These are phyloP conservation scores for Fomitopsis betulina DNA, from an alignment of 1,284 basidiomycete species.

Conservation along the genomic window DNA sequence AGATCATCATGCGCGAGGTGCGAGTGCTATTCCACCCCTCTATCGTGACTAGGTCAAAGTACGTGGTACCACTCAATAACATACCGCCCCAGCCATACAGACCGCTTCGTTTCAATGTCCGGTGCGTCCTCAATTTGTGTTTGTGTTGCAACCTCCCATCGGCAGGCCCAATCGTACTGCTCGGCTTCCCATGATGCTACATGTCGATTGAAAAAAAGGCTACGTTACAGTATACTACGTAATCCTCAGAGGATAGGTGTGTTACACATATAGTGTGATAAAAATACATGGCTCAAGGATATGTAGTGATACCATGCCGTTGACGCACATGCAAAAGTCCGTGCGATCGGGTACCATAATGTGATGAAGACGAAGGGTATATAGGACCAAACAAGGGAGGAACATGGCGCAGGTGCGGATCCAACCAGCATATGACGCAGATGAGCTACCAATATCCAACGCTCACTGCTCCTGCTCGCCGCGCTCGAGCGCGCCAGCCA, in stretches of 20 bases:
- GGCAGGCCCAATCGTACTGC: too few species aligned
- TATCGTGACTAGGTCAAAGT: too few species aligned
- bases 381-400: background rate
- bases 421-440: background rate
- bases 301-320: background rate
- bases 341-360: background rate
- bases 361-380: background rate
- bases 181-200: background rate
- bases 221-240: slow-evolving; percentile 1
- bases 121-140: too few species aligned
- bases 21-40: too few species aligned
- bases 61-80: too few species aligned
- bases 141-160: too few species aligned
- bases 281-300: background rate
- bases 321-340: background rate
- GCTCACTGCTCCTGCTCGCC: slow-evolving; percentile 9
- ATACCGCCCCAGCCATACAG: too few species aligned
- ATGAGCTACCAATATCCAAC: too few species aligned
- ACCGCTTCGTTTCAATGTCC: too few species aligned
- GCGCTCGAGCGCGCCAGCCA: slow-evolving; percentile 35
- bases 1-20: too few species aligned
- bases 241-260: background rate
- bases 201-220: background rate
- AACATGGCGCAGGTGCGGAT: background rate
- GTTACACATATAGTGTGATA: background rate